Base-by-base conservation (phyloP, 1,139 yeast species). In the Hyphopichia pseudoburtonii region DNA sequence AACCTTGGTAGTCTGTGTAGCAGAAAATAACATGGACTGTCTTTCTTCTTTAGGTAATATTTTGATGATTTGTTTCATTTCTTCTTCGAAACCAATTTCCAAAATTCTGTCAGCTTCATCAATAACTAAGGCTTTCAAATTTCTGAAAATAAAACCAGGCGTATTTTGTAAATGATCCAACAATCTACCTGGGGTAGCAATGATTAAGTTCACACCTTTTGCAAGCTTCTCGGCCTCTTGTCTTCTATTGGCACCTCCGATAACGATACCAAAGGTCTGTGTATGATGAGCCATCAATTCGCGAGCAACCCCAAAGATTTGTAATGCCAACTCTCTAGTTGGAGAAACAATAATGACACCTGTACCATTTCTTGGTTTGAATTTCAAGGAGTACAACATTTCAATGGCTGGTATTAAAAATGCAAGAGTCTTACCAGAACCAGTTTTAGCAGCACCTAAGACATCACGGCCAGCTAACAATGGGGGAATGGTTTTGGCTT, bases 1-100 rank as follows among this genome's bases (percentile, higher is more conserved):
- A 45, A 92, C 98, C 69, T 94, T 94, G 32, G 97, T 92, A 28
- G 99, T 92, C 64, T 92, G 99, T 1, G 99, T 92, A 35, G 99
- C 98, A 12, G 97, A 89, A 60, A 94, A 92, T 50, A 92, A 71
- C 97, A 92, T 92, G 29, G 96, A 78, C 64, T 92, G 99, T 66
- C 99, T 84, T 50, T 86, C 90, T 48, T 89, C 95, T 47, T 80
- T 85, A 34, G 99, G 99, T 56, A 94, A 72, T 45, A 94, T 87
- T 65, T 85, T 87, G 57, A 92, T 88, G 56, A 92, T 92, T 66
- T 94, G 97, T 62, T 78, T 86, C 97, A 92, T 92, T 71, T 92
- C 97, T 50, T 92, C 97, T 70, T 92, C 97, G 65, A 92, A 92
- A 46, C 98, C 98, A 57, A 89, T 89, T 65, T 92, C 97, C 57